Conservation (phyloP, 1,284 basidiomycete species). For the Inonotus obliquus region DNA sequence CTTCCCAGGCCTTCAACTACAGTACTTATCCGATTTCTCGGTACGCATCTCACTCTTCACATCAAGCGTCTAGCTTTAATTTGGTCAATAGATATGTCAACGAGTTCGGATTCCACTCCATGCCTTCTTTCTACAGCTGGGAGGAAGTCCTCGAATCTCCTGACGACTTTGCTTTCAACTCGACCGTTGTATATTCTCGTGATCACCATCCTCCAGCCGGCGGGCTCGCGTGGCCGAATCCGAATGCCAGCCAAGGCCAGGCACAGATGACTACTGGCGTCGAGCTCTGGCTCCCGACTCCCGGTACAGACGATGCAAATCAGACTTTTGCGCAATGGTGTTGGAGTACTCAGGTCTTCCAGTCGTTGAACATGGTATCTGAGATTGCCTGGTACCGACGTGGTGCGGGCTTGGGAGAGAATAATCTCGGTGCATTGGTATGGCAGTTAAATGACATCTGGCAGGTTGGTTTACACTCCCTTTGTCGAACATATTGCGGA, state of each 20-base stretch:
- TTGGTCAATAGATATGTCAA: constrained; percentile 44
- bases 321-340: constrained; percentile 61
- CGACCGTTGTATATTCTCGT: constrained; percentile 50
- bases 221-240: constrained; percentile 51
- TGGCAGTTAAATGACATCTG: constrained; percentile 70
- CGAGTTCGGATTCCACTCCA: constrained; percentile 65
- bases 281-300: constrained; percentile 49
- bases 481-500: not conserved
- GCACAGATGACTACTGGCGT: constrained; percentile 49
- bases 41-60: constrained; percentile 22
- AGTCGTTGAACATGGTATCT: constrained; percentile 53
- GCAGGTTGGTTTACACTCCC: constrained; percentile 32
- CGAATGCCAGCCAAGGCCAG: constrained; percentile 52
- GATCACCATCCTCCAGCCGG: constrained; percentile 59
- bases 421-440: constrained; percentile 56
- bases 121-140: constrained; percentile 62
- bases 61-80: not conserved
- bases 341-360: constrained; percentile 56
- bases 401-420: constrained; percentile 50
- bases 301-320: constrained; percentile 43
- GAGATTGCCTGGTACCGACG: constrained; percentile 57
- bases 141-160: constrained; percentile 49
- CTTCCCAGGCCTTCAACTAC: constrained; percentile 49
- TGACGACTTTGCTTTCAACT: constrained; percentile 55
- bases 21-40: constrained; percentile 51